phyloP scores from a whole-genome alignment of 257 asterid genomes.

The Craterostigma plantagineum region DNA sequence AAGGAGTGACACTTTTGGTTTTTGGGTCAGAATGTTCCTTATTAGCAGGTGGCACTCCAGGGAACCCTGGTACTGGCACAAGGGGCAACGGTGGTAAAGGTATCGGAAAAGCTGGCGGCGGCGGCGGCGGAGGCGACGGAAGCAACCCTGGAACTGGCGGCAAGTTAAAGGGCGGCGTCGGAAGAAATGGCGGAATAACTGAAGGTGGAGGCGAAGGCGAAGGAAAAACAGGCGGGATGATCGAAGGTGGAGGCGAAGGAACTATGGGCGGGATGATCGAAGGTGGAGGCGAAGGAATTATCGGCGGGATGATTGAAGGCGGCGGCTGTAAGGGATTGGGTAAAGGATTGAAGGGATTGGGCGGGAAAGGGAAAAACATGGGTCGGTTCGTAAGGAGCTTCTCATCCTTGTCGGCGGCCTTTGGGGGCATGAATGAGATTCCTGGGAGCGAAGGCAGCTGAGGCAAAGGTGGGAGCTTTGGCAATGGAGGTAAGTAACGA shows the following conservation, averaged over 20 bases:
- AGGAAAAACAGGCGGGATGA: too few relatives aligned
- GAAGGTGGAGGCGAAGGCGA: slow-evolving; percentile 19
- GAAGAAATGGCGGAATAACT: slow-evolving; percentile 25
- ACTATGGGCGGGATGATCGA: slow-evolving; percentile 33
- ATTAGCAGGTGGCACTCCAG: slow-evolving; percentile 36
- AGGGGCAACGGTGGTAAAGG: slow-evolving; percentile 44
- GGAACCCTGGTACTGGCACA: slow-evolving; percentile 43
- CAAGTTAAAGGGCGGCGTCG: slow-evolving; percentile 20
- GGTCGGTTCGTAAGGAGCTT: slow-evolving; percentile 11
- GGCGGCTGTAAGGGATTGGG: not conserved
- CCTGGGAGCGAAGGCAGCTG: slow-evolving; percentile 19
- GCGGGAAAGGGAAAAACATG: slow-evolving; percentile 15
- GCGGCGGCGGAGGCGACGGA: slow-evolving; percentile 23
- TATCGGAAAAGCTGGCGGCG: slow-evolving; percentile 13
- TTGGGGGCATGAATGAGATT: slow-evolving; percentile 21
- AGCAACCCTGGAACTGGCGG: slow-evolving; percentile 39
- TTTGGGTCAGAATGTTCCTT: slow-evolving; percentile 14
- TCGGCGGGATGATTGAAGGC: too few relatives aligned
- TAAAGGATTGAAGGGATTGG: slow-evolving; percentile 8
- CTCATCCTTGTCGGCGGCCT: too few relatives aligned
- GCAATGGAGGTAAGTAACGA: too few relatives aligned
- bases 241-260: slow-evolving; percentile 19
- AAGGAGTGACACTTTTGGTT: slow-evolving; percentile 20
- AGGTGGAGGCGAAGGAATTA: slow-evolving; percentile 5
- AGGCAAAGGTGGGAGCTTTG: slow-evolving; percentile 28